Percentiles rank a stretch among this genome's conserved stretches.
These are phyloP conservation scores for Trametes gibbosa DNA, from an alignment of 768 basidiomycete species.

Conservation along the genomic window DNA sequence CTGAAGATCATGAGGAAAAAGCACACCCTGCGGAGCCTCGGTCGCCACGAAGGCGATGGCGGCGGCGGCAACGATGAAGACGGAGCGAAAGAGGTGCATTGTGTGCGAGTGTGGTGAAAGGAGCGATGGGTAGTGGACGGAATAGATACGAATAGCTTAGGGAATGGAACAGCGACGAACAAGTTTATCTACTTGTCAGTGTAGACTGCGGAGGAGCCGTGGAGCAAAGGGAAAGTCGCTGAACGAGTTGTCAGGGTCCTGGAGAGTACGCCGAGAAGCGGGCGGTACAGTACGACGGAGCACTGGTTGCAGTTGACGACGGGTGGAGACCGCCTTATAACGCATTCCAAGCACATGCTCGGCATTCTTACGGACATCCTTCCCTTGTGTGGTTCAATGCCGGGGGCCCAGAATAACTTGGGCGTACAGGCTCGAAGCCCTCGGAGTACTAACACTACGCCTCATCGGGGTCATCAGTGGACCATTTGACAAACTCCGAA, in stretches of 20 bases:
- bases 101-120: constrained; percentile 10
- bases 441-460: constrained; percentile 8
- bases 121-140: constrained; percentile 16
- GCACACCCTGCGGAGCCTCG: constrained; percentile 5
- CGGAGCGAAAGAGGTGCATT: constrained; percentile 19
- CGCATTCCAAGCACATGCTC: too few species aligned
- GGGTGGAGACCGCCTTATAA: constrained; percentile 9
- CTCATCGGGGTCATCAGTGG: constrained; percentile 2
- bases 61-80: constrained; percentile 18
- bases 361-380: neutral
- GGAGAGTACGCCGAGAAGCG: neutral
- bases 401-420: neutral
- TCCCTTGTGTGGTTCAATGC: constrained; percentile 10
- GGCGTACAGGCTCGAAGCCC: neutral
- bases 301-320: constrained; percentile 15
- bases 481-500: neutral
- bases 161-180: too few species aligned
- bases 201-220: constrained; percentile 1
- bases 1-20: neutral
- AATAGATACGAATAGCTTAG: too few species aligned
- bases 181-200: constrained; percentile 4
- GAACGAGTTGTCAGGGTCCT: constrained; percentile 1
- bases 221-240: neutral
- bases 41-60: constrained; percentile 12
- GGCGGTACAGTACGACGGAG: constrained; percentile 8